A percentile compares a stretch with the other conserved stretches of the same genome.
phyloP scores from a whole-genome alignment of 495 filamentous ascomycete genomes.

The Chaetomium fimeti region DNA sequence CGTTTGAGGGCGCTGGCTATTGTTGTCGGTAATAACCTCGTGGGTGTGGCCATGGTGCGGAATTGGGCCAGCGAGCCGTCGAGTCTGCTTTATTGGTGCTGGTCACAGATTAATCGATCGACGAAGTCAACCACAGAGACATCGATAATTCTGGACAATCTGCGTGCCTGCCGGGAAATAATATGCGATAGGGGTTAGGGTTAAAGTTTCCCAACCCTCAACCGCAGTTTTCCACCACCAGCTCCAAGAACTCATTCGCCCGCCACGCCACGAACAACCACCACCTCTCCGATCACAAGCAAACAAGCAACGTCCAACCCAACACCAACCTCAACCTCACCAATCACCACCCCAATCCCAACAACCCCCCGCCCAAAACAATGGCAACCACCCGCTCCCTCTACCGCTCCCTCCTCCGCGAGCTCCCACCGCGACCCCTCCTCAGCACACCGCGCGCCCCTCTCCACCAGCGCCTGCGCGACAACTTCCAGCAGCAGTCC shows the following conservation, averaged over 20 bases:
- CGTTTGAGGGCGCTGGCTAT: neutral
- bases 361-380: neutral
- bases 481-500: conserved; percentile 41
- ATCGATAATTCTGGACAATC: conserved; percentile 2
- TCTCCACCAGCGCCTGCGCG: conserved; percentile 59
- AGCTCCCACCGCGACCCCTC: conserved; percentile 71
- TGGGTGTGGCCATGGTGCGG: conserved; percentile 10
- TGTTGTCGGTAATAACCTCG: neutral
- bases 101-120: neutral
- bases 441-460: conserved; percentile 54
- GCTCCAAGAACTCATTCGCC: neutral
- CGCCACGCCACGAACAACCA: neutral
- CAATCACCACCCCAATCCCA: neutral
- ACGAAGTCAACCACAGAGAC: neutral
- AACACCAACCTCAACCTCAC: neutral
- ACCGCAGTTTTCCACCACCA: neutral
- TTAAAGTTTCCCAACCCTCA: conserved; percentile 9
- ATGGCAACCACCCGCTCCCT: conserved; percentile 57
- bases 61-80: neutral
- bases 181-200: conserved; percentile 28
- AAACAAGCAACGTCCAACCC: neutral
- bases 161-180: conserved; percentile 18
- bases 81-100: neutral
- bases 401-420: conserved; percentile 87
- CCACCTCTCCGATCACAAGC: neutral